A percentile compares a stretch with the other conserved stretches of the same genome.
Conservation (phyloP, 306 rosid species). For the Pyrus betulifolia region DNA sequence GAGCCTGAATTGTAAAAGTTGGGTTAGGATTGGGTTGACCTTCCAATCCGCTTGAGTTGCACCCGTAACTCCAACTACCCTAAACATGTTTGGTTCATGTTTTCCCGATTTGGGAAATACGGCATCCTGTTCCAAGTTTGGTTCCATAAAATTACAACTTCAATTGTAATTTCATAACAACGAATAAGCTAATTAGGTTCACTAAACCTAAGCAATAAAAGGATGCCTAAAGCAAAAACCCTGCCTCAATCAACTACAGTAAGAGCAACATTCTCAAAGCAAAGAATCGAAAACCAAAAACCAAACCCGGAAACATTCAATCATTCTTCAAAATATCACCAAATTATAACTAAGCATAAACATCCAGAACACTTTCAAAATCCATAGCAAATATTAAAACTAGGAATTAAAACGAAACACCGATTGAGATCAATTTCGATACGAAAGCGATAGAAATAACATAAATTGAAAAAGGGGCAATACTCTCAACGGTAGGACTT, state of each 20-base stretch:
- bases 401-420: not conserved
- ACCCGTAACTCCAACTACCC: not conserved
- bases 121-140: not conserved
- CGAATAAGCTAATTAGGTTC: not conserved
- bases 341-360: not conserved
- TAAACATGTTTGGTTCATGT: not conserved
- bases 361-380: not conserved
- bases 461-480: not conserved
- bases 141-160: not conserved
- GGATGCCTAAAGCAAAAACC: too few species aligned
- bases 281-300: not conserved
- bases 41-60: too few species aligned
- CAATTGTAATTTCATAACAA: not conserved
- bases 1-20: too few species aligned
- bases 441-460: not conserved
- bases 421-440: not conserved
- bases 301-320: not conserved
- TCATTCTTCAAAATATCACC: not conserved
- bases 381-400: not conserved
- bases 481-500: slow-evolving; percentile 42
- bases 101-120: not conserved
- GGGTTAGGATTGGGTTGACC: too few species aligned
- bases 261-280: not conserved
- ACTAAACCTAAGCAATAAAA: not conserved
- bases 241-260: too few species aligned